Evolutionary conservation across 768 basidiomycete species (phyloP).

Genomic region (Serendipita sp.): DNA sequence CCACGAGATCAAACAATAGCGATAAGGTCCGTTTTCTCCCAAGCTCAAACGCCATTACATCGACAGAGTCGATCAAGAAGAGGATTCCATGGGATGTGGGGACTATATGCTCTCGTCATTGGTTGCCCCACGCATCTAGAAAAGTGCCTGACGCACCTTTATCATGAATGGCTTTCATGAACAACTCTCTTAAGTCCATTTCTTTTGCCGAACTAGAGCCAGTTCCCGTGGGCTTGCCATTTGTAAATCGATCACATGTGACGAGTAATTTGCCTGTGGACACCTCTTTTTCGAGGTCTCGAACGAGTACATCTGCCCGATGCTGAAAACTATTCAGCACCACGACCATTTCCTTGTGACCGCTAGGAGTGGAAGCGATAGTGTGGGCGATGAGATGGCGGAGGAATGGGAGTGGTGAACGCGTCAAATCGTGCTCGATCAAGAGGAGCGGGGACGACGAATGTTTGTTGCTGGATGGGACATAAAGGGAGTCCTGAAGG

Average conservation of each 20-base stretch:
- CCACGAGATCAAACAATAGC: neutral
- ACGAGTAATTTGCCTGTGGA: neutral
- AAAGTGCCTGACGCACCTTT: neutral
- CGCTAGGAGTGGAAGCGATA: neutral
- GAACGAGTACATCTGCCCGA: neutral
- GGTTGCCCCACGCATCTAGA: too few species aligned
- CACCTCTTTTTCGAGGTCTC: neutral
- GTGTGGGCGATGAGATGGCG: neutral
- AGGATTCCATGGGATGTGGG: too few species aligned
- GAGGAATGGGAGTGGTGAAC: conserved; percentile 1
- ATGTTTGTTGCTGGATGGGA: neutral
- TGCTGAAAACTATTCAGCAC: neutral
- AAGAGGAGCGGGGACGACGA: conserved; percentile 5
- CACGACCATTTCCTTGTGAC: too few species aligned
- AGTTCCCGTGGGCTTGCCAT: neutral
- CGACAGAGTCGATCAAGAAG: neutral
- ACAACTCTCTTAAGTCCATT: neutral
- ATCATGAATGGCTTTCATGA: neutral
- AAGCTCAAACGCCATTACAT: neutral
- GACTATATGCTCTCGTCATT: neutral
- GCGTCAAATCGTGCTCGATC: conserved; percentile 3
- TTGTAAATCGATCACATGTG: too few species aligned
- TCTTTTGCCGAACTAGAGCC: neutral
- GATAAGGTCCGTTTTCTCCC: neutral
- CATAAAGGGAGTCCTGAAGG: neutral